Conservation (phyloP, 1,284 basidiomycete genomes). For the Malassezia yamatoensis region DNA sequence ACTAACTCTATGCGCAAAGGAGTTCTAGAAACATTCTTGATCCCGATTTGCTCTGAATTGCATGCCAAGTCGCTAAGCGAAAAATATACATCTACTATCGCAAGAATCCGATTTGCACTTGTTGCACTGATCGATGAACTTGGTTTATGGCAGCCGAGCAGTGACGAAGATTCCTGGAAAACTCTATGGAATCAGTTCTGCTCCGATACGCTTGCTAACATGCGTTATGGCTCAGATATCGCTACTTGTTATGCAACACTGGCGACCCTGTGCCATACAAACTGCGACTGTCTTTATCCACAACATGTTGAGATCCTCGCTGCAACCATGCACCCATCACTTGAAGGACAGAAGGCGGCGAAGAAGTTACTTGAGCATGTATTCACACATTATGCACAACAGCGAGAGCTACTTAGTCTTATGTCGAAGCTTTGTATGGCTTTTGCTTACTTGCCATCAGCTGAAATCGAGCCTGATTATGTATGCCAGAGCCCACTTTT, state of each 20-base stretch:
- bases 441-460: neutral
- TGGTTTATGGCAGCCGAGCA: slow-evolving; percentile 12
- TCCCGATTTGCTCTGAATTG: neutral
- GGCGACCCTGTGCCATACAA: neutral
- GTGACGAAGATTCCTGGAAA: slow-evolving; percentile 21
- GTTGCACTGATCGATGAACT: slow-evolving; percentile 16
- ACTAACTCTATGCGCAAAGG: neutral
- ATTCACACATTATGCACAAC: neutral
- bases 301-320: neutral
- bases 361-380: neutral
- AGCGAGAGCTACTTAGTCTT: neutral
- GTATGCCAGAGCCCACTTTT: neutral
- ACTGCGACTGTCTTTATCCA: neutral
- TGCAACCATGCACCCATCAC: neutral
- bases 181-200: slow-evolving; percentile 13
- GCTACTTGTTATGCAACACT: neutral
- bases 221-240: neutral
- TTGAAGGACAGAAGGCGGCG: neutral
- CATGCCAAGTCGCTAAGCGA: neutral
- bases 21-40: slow-evolving; percentile 6
- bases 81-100: neutral
- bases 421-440: neutral
- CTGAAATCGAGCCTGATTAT: neutral
- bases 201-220: slow-evolving; percentile 1
- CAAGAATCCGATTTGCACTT: slow-evolving; percentile 13